phyloP scores from a whole-genome alignment of 306 rosid genomes.

The Fagus sylvatica region DNA sequence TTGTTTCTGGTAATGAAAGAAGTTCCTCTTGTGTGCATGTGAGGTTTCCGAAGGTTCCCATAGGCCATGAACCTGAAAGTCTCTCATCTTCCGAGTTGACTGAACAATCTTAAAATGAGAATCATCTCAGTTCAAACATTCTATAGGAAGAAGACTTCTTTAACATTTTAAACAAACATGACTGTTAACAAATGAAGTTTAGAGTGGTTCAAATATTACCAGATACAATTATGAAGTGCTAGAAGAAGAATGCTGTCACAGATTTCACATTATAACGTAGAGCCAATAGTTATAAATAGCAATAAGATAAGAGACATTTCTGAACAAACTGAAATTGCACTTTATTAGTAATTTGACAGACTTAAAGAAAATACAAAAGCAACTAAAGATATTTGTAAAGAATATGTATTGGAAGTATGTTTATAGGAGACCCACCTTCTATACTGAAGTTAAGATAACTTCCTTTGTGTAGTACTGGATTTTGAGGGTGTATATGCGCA shows the following conservation, averaged over 20 bases:
- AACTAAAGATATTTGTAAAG: background rate
- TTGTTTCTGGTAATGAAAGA: background rate
- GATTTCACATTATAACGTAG: background rate
- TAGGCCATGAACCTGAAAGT: background rate
- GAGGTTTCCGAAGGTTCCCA: background rate
- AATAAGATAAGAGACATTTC: background rate
- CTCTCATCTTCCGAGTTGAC: background rate
- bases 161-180: background rate
- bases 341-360: background rate
- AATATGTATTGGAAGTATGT: background rate
- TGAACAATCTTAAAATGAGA: background rate
- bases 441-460: constrained; percentile 69
- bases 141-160: background rate
- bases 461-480: constrained; percentile 72
- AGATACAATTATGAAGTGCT: background rate
- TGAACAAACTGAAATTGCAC: background rate
- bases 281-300: background rate
- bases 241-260: background rate
- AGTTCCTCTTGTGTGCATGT: background rate
- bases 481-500: constrained; percentile 77
- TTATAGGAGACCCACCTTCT: constrained; percentile 57
- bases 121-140: background rate
- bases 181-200: background rate
- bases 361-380: background rate
- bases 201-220: background rate